Base-by-base conservation (phyloP, 495 filamentous ascomycete species). In the Venustampulla echinocandica region DNA sequence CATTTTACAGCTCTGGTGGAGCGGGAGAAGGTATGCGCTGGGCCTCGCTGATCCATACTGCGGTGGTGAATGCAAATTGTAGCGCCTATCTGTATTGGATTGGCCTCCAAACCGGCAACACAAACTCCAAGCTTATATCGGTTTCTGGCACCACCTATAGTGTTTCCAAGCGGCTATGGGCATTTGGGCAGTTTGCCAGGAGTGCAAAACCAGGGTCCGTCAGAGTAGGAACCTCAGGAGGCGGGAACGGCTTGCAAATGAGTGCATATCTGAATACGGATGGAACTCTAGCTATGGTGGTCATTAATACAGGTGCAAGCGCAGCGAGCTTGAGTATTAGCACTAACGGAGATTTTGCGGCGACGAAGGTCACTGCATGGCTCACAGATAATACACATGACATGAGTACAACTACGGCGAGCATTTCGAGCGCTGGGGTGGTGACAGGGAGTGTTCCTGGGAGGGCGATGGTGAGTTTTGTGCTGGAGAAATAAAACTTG, bases 51-150 rank as follows among this genome's bases (percentile, higher is more conserved):
- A 73, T 78, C 43, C 68, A 70, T 47, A 56, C 56, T 4, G 68
- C 61, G 10, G 40, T 79, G 41, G 59, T 59, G 4, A 59, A 60
- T 36, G 63, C 56, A 3, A 72, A 73, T 48, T 58, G 62, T 10
- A 69, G 64, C 20, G 74, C 60, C 0, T 76, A 70, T 33, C 57
- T 78, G 18, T 77, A 74, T 57, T 79, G 75, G 74, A 62, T 70
- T 36, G 73, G 74, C 19, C 63, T 58, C 20, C 65, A 72, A 52
- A 61, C 61, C 19, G 50, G 53, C 20, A 61, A 60, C 39, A 55
- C 63, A 18, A 61, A 59, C 45, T 54, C 55, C 19, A 45, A 38
- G n/a, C 65, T 72, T 25, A 55, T 72, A 15, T 62, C 61, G 5
- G 52, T 71, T 14, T 50, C 52, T 46, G 57, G 56, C 27, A 37